These are phyloP conservation scores for Lachnellula suecica DNA, from an alignment of 2,329 filamentous ascomycete species.

Conservation along the genomic window DNA sequence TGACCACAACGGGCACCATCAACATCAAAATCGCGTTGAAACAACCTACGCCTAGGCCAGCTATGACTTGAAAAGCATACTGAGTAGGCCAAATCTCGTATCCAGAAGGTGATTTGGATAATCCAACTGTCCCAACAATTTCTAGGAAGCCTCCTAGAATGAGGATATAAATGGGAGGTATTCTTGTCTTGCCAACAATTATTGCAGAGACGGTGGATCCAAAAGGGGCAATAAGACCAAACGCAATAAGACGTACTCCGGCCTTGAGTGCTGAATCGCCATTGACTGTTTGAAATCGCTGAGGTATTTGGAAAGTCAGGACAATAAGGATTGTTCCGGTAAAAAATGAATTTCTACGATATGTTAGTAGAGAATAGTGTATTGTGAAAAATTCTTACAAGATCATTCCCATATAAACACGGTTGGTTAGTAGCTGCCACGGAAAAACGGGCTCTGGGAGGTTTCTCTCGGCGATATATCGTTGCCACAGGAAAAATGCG, in stretches of 20 bases:
- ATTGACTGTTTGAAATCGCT: neutral
- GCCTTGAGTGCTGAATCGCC: neutral
- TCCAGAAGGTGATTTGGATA: neutral
- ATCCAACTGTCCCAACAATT: neutral
- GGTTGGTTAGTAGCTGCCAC: neutral
- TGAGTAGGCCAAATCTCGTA: neutral
- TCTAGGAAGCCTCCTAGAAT: neutral
- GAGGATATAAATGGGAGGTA: neutral
- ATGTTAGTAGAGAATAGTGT: neutral
- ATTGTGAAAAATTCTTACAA: neutral
- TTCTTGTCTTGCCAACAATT: neutral
- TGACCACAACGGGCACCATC: neutral
- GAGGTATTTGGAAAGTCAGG: neutral
- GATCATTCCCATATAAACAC: neutral
- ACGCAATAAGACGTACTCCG: neutral
- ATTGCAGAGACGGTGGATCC: neutral
- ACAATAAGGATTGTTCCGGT: neutral
- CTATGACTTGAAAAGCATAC: conserved; percentile 5
- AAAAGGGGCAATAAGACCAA: neutral
- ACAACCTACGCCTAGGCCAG: conserved; percentile 1
- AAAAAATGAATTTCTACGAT: conserved; percentile 1
- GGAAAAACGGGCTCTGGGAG: conserved; percentile 2
- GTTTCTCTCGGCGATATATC: neutral
- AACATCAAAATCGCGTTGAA: neutral
- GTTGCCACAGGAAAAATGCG: neutral